Conservation (phyloP, 306 rosid species). For the Ammopiptanthus mongolicus region DNA sequence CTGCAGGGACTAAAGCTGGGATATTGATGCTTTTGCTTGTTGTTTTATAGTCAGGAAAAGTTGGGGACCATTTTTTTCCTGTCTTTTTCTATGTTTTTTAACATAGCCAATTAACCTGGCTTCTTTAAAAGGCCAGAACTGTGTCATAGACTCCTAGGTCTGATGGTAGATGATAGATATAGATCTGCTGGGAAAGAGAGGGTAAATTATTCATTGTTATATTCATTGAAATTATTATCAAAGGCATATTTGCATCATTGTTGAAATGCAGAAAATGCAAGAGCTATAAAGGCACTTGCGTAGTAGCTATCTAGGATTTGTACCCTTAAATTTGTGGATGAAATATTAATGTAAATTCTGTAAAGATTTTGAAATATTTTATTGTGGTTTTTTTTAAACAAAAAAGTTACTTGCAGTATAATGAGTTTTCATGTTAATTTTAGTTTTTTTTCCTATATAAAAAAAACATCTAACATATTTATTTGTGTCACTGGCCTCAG, state of each 20-base stretch:
- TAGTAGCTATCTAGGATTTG: constrained; percentile 17
- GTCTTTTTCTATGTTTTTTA: constrained; percentile 37
- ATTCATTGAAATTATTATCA: constrained; percentile 25
- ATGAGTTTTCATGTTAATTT: not conserved
- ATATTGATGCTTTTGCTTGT: constrained; percentile 44
- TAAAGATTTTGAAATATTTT: not conserved
- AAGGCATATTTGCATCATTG: constrained; percentile 32
- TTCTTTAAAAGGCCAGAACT: constrained; percentile 51
- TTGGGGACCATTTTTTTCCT: constrained; percentile 60
- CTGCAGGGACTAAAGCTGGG: constrained; percentile 67
- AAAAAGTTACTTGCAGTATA: not conserved
- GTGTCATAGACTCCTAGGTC: constrained; percentile 47
- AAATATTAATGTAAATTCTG: not conserved
- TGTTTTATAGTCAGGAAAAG: constrained; percentile 41
- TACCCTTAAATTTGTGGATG: not conserved
- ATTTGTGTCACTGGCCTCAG: not conserved
- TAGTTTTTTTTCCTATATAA: not conserved
- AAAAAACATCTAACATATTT: not conserved
- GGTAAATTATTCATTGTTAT: constrained; percentile 2
- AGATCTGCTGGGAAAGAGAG: constrained; percentile 34
- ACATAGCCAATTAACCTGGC: constrained; percentile 48
- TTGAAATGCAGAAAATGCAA: constrained; percentile 19
- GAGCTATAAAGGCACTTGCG: constrained; percentile 22
- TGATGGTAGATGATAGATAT: constrained; percentile 40
- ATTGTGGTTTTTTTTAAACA: not conserved